Conservation (phyloP, 495 filamentous ascomycete species). For the Penicillium diatomitis region DNA sequence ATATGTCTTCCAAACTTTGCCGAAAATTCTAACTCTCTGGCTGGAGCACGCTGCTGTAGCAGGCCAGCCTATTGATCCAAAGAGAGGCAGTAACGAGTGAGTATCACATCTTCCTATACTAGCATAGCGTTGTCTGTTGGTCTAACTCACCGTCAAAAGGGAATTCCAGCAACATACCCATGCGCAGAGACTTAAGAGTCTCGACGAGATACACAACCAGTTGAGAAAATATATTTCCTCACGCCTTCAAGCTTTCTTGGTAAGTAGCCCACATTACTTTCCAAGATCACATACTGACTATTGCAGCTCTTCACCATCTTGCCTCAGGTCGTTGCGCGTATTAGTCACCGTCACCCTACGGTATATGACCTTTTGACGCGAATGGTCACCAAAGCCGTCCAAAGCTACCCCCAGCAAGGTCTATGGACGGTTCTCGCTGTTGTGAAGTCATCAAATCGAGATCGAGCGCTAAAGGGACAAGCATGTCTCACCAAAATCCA, state of each 20-base stretch:
- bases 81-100: conserved; percentile 50
- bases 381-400: conserved; percentile 75
- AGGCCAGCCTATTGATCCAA: conserved; percentile 56
- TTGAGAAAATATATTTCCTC: conserved; percentile 59
- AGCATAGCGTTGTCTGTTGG: neutral
- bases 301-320: conserved; percentile 75
- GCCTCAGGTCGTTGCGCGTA: conserved; percentile 84
- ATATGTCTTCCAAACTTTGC: conserved; percentile 89
- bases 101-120: conserved; percentile 4
- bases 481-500: conserved; percentile 42
- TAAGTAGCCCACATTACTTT: conserved; percentile 7
- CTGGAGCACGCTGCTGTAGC: conserved; percentile 76
- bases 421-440: conserved; percentile 87
- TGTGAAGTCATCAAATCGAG: conserved; percentile 48
- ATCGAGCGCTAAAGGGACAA: conserved; percentile 37
- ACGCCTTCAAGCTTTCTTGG: conserved; percentile 70
- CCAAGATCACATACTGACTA: conserved; percentile 10
- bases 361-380: conserved; percentile 65
- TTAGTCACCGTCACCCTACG: conserved; percentile 69
- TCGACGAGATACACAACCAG: conserved; percentile 62
- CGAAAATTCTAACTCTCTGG: conserved; percentile 86
- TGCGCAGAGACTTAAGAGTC: conserved; percentile 51
- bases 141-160: conserved; percentile 12
- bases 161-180: conserved; percentile 49
- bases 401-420: conserved; percentile 77